Percentiles rank a stretch among this genome's conserved stretches.
Evolutionary conservation across 306 rosid genomes (phyloP).

Genomic region (Macrotyloma uniflorum): DNA sequence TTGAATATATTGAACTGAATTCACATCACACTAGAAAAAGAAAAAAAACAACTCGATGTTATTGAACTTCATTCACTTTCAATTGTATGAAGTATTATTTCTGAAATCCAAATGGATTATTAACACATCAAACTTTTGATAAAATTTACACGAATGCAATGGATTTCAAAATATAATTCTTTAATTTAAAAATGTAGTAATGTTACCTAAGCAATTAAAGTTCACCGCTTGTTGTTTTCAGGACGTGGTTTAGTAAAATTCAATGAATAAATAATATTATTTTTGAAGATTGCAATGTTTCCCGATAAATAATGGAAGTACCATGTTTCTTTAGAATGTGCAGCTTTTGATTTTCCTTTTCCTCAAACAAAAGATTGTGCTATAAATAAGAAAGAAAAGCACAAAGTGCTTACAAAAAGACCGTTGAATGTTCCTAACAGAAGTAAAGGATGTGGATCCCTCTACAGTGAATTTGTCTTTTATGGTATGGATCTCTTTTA

Average conservation of each 20-base stretch:
- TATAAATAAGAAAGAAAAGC: conserved; percentile 6
- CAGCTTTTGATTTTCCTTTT: background rate
- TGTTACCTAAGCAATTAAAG: background rate
- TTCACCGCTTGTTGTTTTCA: background rate
- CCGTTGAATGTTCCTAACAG: conserved; percentile 1
- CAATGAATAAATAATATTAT: background rate
- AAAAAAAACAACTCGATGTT: background rate
- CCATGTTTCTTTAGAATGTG: conserved; percentile 4
- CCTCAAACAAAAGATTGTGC: background rate
- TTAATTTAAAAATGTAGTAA: background rate
- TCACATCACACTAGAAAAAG: background rate
- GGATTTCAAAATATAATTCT: background rate
- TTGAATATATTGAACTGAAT: background rate
- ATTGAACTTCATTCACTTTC: too few relatives aligned
- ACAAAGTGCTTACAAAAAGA: background rate
- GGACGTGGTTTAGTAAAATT: background rate
- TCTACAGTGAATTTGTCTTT: background rate
- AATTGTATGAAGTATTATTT: background rate
- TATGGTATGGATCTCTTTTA: background rate
- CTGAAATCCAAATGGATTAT: background rate
- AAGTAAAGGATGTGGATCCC: background rate
- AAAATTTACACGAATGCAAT: background rate
- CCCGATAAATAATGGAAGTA: background rate
- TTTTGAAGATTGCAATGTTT: background rate
- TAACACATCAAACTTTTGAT: background rate